These are phyloP conservation scores for Pachysandra terminalis DNA, from an alignment of 164 flowering plant genomes.

Conservation along the genomic window DNA sequence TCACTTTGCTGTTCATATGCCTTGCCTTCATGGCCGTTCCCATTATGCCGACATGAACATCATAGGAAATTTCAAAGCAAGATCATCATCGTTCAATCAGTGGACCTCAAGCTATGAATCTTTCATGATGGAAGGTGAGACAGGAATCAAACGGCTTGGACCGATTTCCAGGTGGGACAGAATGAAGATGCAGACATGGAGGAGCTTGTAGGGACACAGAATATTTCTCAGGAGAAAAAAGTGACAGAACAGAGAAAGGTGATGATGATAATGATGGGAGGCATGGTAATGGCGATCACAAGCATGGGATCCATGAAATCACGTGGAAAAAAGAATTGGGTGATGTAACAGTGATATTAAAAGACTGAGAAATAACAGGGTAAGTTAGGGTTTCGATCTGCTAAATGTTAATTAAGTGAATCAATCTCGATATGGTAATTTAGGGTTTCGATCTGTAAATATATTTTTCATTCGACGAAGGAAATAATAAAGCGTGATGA, in stretches of 20 bases:
- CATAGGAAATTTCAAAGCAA: not conserved
- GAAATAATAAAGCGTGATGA: not conserved
- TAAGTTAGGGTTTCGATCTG: too few relatives aligned
- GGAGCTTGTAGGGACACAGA: not conserved
- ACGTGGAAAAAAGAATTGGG: not conserved
- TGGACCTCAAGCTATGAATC: not conserved
- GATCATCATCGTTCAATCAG: not conserved
- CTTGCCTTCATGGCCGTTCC: too few relatives aligned
- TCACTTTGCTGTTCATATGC: too few relatives aligned
- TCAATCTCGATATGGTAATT: not conserved
- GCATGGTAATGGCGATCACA: not conserved
- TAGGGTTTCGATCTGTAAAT: not conserved
- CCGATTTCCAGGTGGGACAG: not conserved
- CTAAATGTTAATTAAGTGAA: too few relatives aligned
- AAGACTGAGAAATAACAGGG: not conserved
- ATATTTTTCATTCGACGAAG: not conserved
- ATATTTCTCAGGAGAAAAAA: not conserved
- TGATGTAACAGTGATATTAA: not conserved
- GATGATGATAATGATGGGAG: too few relatives aligned
- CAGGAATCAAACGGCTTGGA: not conserved
- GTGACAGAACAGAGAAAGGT: too few relatives aligned
- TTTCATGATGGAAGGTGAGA: not conserved
- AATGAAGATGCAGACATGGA: not conserved
- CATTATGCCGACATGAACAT: too few relatives aligned
- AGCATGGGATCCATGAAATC: not conserved